Evolutionary conservation across 768 basidiomycete species (phyloP).

Genomic region (Tulasnella sp.): DNA sequence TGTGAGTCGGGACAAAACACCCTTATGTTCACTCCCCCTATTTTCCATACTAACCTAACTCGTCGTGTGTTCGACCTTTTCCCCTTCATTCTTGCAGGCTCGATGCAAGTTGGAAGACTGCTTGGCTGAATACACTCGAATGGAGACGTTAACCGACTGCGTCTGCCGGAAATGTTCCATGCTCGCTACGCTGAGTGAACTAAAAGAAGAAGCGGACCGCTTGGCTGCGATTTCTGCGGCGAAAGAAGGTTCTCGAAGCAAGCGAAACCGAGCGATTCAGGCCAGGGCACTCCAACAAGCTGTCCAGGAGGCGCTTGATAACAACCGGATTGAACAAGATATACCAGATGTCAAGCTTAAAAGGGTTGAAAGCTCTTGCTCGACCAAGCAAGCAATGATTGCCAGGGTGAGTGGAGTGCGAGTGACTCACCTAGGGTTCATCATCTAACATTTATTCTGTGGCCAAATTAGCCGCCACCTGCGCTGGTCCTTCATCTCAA

Average conservation of each 20-base stretch:
- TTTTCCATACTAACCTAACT: constrained; percentile 15
- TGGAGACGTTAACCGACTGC: constrained; percentile 85
- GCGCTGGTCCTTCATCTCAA: constrained; percentile 87
- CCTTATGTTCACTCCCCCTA: constrained; percentile 8
- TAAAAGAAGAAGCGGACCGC: constrained; percentile 53
- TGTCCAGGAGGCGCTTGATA: constrained; percentile 56
- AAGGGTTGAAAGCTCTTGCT: constrained; percentile 61
- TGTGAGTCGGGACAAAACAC: constrained; percentile 37
- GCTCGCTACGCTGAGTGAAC: constrained; percentile 59
- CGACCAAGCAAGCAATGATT: constrained; percentile 87
- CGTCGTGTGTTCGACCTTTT: background rate
- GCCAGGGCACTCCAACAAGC: constrained; percentile 54
- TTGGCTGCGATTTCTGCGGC: constrained; percentile 37
- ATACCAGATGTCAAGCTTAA: constrained; percentile 73
- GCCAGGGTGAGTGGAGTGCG: constrained; percentile 56
- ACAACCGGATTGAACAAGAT: constrained; percentile 76
- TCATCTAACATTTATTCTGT: background rate
- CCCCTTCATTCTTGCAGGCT: constrained; percentile 39
- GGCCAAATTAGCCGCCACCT: constrained; percentile 57
- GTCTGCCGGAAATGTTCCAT: constrained; percentile 89
- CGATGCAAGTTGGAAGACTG: constrained; percentile 72
- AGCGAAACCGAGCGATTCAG: constrained; percentile 68
- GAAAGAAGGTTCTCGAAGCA: constrained; percentile 38
- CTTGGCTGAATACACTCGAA: constrained; percentile 77
- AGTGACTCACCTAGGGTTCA: background rate